Evolutionary conservation across 2,329 filamentous ascomycete species (phyloP).

Genomic region (Metarhizium anisopliae): DNA sequence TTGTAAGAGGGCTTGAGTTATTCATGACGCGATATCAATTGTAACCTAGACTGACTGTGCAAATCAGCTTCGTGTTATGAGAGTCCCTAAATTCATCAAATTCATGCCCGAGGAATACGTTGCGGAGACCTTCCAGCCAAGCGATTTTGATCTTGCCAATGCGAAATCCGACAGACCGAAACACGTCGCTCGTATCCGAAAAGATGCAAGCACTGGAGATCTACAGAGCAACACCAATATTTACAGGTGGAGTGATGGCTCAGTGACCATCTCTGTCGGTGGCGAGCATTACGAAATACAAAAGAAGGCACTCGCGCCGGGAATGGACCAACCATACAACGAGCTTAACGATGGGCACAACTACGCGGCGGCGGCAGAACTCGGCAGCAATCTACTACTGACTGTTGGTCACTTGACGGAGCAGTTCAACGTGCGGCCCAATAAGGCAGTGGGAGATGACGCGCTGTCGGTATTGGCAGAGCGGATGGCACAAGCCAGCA

Average conservation of each 20-base stretch:
- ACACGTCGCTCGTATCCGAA: constrained; percentile 61
- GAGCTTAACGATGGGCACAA: constrained; percentile 64
- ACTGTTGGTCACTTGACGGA: constrained; percentile 70
- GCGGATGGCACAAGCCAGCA: constrained; percentile 55
- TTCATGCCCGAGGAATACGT: constrained; percentile 61
- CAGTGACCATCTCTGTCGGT: constrained; percentile 65
- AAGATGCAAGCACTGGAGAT: constrained; percentile 54
- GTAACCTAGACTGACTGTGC: not conserved
- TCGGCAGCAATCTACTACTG: constrained; percentile 58
- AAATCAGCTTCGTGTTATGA: constrained; percentile 56
- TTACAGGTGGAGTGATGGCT: constrained; percentile 72
- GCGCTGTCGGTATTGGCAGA: constrained; percentile 61
- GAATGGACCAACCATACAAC: constrained; percentile 49
- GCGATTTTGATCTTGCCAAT: constrained; percentile 44
- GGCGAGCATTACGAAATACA: constrained; percentile 68
- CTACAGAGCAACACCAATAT: constrained; percentile 69
- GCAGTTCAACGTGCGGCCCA: constrained; percentile 59
- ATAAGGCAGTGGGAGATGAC: constrained; percentile 59
- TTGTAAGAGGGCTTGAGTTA: constrained; percentile 36
- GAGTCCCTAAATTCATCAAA: constrained; percentile 63
- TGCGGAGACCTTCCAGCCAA: constrained; percentile 55
- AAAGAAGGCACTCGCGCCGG: constrained; percentile 59
- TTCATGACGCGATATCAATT: not conserved
- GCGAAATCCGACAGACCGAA: constrained; percentile 46
- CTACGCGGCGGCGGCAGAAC: constrained; percentile 64